Percentiles rank a stretch among this genome's conserved stretches.
Conservation (phyloP, 2,329 filamentous ascomycete genomes). For the Aspergillus phoenicis region DNA sequence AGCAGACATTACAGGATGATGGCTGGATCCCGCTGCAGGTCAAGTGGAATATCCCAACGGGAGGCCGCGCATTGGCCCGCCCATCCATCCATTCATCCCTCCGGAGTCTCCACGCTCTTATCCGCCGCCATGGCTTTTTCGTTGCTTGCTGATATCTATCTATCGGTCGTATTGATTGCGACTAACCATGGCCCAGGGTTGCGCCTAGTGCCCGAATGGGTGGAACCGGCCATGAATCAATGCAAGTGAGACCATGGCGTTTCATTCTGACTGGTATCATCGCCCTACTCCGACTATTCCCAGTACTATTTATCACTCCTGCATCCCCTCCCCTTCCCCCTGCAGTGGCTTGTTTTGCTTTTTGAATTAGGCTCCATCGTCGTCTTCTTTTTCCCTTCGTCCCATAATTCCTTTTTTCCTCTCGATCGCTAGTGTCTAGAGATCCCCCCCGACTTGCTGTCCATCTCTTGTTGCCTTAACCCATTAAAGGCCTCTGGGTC, state of each 20-base stretch:
- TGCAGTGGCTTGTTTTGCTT: constrained; percentile 15
- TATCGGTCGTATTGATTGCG: constrained; percentile 18
- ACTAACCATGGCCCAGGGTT: constrained; percentile 25
- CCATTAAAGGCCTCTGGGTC: not conserved
- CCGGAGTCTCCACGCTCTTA: constrained; percentile 4
- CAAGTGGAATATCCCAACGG: not conserved
- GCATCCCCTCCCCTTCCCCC: constrained; percentile 11
- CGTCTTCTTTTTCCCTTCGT: constrained; percentile 3
- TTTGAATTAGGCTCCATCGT: not conserved
- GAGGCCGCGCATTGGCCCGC: constrained; percentile 2
- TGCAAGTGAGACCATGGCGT: constrained; percentile 11
- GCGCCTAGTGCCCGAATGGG: constrained; percentile 23
- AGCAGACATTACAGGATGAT: not conserved
- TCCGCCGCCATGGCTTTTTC: constrained; percentile 10
- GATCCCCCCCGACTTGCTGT: not conserved
- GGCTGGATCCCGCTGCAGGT: constrained; percentile 8
- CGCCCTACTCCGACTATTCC: constrained; percentile 16
- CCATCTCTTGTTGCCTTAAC: not conserved
- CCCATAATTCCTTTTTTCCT: not conserved
- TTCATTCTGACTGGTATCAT: constrained; percentile 21
- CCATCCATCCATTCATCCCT: not conserved
- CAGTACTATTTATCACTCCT: constrained; percentile 21
- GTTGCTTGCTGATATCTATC: constrained; percentile 8
- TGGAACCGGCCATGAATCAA: constrained; percentile 22
- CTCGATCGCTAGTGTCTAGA: constrained; percentile 1